phyloP scores from a whole-genome alignment of 805 yeast species.

The Pichia cabralensis region DNA sequence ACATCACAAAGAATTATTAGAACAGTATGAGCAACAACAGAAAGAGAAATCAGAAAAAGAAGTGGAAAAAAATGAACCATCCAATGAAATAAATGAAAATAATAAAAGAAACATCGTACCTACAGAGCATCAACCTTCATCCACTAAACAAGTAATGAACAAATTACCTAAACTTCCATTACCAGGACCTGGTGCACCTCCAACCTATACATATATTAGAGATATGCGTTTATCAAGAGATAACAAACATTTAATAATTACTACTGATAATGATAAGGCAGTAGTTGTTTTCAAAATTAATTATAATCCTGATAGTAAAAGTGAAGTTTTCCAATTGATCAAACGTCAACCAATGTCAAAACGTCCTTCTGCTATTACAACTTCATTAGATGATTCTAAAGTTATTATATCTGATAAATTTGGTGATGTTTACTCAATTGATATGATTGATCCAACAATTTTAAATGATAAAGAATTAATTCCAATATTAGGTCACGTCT shows the following conservation, averaged over 20 bases:
- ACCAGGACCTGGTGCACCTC: conserved; percentile 64
- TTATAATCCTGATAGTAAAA: conserved; percentile 23
- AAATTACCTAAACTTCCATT: conserved; percentile 42
- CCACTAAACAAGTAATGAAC: conserved; percentile 26
- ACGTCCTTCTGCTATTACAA: conserved; percentile 78
- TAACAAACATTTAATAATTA: conserved; percentile 49
- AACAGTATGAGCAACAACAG: conserved; percentile 20
- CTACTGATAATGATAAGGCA: conserved; percentile 80
- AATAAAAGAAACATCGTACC: conserved; percentile 10
- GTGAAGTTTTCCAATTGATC: conserved; percentile 35
- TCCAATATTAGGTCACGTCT: conserved; percentile 91
- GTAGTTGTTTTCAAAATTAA: conserved; percentile 46
- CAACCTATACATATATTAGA: conserved; percentile 58
- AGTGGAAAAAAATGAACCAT: conserved; percentile 20
- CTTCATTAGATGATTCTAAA: conserved; percentile 38
- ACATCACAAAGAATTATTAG: conserved; percentile 34
- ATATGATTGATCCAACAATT: conserved; percentile 29
- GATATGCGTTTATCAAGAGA: conserved; percentile 43
- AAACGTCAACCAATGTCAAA: conserved; percentile 79
- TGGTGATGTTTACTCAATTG: conserved; percentile 79
- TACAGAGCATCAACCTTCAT: conserved; percentile 9
- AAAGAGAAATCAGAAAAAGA: conserved; percentile 21
- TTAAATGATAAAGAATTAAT: conserved; percentile 33
- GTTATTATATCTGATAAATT: conserved; percentile 85
- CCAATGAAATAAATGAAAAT: conserved; percentile 7